These are phyloP conservation scores for Ogataea paradorogensis DNA, from an alignment of 805 yeast species.

Conservation along the genomic window DNA sequence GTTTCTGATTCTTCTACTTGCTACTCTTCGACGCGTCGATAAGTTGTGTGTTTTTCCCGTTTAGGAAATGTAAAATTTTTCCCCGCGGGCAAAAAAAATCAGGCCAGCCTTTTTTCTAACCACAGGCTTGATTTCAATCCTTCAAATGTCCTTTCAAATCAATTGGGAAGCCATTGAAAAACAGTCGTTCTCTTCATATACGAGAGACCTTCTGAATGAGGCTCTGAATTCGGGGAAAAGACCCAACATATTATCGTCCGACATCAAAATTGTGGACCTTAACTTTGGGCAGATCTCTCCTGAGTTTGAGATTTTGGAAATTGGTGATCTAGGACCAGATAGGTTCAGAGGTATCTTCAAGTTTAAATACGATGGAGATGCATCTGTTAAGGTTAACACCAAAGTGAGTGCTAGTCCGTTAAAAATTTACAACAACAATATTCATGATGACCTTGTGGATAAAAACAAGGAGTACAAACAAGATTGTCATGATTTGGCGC, in stretches of 20 bases:
- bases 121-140: not conserved
- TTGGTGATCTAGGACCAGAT: slow-evolving; percentile 76
- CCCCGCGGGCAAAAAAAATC: slow-evolving; percentile 11
- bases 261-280: slow-evolving; percentile 63
- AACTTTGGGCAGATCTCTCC: slow-evolving; percentile 77
- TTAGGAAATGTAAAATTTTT: slow-evolving; percentile 8
- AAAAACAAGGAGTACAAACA: slow-evolving; percentile 28
- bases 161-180: slow-evolving; percentile 75
- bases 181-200: slow-evolving; percentile 58
- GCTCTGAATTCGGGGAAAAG: slow-evolving; percentile 72
- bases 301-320: slow-evolving; percentile 70
- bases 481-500: slow-evolving; percentile 34
- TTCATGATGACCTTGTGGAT: slow-evolving; percentile 28
- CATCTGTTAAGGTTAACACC: slow-evolving; percentile 69
- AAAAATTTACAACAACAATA: slow-evolving; percentile 51
- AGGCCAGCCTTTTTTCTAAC: not conserved
- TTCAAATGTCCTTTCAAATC: slow-evolving; percentile 68
- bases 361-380: slow-evolving; percentile 71
- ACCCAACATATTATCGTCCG: slow-evolving; percentile 68
- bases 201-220: slow-evolving; percentile 62
- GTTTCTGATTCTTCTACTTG: not conserved
- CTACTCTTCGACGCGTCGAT: slow-evolving; percentile 2
- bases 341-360: slow-evolving; percentile 81
- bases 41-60: slow-evolving; percentile 2
- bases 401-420: slow-evolving; percentile 83